A percentile compares a stretch with the other conserved stretches of the same genome.
Conservation (phyloP, 2,329 filamentous ascomycete species). For the Sarocladiaceae sp. region DNA sequence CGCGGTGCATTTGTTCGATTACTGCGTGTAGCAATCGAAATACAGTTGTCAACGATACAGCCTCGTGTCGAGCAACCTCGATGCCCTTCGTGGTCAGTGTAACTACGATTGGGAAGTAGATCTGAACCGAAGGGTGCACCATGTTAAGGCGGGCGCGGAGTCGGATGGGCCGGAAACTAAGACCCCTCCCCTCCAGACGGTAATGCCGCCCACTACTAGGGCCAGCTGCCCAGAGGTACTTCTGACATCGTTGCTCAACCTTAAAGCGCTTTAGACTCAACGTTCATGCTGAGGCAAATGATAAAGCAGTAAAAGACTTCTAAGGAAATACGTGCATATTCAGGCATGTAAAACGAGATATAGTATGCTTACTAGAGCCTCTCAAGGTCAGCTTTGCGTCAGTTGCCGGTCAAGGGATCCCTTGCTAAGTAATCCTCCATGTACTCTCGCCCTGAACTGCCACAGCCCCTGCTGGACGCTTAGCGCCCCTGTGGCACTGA, state of each 20-base stretch:
- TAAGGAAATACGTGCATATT: too few relatives aligned
- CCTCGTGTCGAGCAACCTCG: background rate
- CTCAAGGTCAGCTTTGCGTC: too few relatives aligned
- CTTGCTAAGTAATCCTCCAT: too few relatives aligned
- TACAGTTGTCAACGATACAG: background rate
- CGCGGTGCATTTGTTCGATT: background rate
- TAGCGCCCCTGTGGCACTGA: background rate
- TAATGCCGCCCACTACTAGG: background rate
- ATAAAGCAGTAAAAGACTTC: too few relatives aligned
- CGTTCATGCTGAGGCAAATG: too few relatives aligned
- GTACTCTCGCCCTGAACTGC: background rate
- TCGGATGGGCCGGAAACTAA: constrained; percentile 10
- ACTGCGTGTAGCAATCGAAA: background rate
- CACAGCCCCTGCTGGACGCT: background rate
- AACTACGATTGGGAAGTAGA: background rate
- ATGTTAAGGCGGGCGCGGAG: background rate
- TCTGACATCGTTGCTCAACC: too few relatives aligned
- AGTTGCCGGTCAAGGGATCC: too few relatives aligned
- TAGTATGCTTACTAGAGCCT: background rate
- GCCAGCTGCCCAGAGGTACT: background rate
- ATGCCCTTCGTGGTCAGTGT: background rate
- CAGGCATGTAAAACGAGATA: too few relatives aligned
- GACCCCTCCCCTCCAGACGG: background rate
- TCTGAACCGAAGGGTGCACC: background rate
- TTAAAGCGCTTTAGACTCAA: too few relatives aligned